Evolutionary conservation across 2,329 filamentous ascomycete genomes (phyloP).

Genomic region (Tolypocladium ovalisporum): DNA sequence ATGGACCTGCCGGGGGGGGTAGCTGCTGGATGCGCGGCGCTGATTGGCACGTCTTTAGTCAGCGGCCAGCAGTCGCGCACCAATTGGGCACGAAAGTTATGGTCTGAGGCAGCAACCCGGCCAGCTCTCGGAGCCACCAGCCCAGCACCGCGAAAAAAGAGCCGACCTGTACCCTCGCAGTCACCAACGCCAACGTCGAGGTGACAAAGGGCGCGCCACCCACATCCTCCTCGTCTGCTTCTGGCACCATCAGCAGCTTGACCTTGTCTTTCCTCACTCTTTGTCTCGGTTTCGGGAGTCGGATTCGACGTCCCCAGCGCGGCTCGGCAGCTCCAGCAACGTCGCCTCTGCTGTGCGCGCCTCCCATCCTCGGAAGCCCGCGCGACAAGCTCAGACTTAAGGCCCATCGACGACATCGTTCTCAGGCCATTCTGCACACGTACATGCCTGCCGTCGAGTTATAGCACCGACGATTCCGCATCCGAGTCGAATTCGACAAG

Average conservation of each 20-base stretch:
- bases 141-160: slow-evolving; percentile 16
- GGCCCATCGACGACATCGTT: not conserved
- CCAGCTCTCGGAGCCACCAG: slow-evolving; percentile 5
- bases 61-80: slow-evolving; percentile 8
- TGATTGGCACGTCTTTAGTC: slow-evolving; percentile 20
- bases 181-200: slow-evolving; percentile 7
- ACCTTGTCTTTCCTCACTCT: slow-evolving; percentile 7
- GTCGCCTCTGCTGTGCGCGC: not conserved
- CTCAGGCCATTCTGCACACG: not conserved
- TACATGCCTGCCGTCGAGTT: not conserved
- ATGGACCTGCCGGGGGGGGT: slow-evolving; percentile 13
- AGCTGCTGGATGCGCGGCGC: slow-evolving; percentile 7
- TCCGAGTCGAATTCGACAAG: not conserved
- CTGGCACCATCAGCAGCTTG: slow-evolving; percentile 6
- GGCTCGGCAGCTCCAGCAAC: not conserved
- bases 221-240: slow-evolving; percentile 8
- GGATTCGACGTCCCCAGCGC: not conserved
- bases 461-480: not conserved
- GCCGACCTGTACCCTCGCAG: not conserved
- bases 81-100: slow-evolving; percentile 18
- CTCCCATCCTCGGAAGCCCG: not conserved
- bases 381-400: not conserved
- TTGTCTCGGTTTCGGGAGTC: not conserved
- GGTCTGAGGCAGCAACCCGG: slow-evolving; percentile 24
- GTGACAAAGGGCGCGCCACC: slow-evolving; percentile 18